phyloP scores from a whole-genome alignment of 2,329 filamentous ascomycete genomes.

The Fusarium sp. region DNA sequence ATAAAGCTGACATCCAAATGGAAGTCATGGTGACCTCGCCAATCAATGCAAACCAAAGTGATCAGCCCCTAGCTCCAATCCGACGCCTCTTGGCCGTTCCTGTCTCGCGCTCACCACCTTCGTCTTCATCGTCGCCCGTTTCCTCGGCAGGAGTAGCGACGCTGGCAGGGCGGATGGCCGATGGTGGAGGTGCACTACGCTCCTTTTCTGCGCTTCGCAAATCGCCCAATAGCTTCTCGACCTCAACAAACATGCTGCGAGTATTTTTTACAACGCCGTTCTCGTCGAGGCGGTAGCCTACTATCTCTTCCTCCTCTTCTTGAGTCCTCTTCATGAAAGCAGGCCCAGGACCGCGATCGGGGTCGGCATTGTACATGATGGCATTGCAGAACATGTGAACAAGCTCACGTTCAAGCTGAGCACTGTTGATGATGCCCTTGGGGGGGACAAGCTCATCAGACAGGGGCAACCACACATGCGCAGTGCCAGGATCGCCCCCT shows the following conservation, averaged over 20 bases:
- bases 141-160: slow-evolving; percentile 62
- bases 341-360: slow-evolving; percentile 77
- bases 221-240: slow-evolving; percentile 82
- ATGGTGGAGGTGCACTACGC: slow-evolving; percentile 56
- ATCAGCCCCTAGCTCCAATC: slow-evolving; percentile 55
- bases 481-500: slow-evolving; percentile 70
- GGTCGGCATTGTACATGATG: slow-evolving; percentile 97
- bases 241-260: slow-evolving; percentile 89
- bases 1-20: slow-evolving; percentile 30
- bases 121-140: slow-evolving; percentile 66
- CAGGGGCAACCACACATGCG: slow-evolving; percentile 76
- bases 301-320: slow-evolving; percentile 63
- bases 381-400: slow-evolving; percentile 98
- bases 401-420: slow-evolving; percentile 92
- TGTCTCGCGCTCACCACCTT: slow-evolving; percentile 60
- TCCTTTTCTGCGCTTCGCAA: slow-evolving; percentile 82
- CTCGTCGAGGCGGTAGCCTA: slow-evolving; percentile 80
- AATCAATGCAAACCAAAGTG: slow-evolving; percentile 6
- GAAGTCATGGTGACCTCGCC: slow-evolving; percentile 11
- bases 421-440: slow-evolving; percentile 91
- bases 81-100: slow-evolving; percentile 57
- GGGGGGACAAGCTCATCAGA: slow-evolving; percentile 86
- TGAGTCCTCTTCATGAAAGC: slow-evolving; percentile 67
- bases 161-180: slow-evolving; percentile 55
- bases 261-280: slow-evolving; percentile 91